A percentile compares a stretch with the other conserved stretches of the same genome.
Evolutionary conservation across 345 rosid species (phyloP).

Genomic region (Arabidopsis thaliana): TAIR10.1 NC_003071.7:7346001-7346500

Average conservation of each 20-base stretch:
- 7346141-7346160: conserved; percentile 76
- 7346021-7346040: conserved; percentile 47
- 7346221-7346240: conserved; percentile 46
- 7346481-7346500: conserved; percentile 16
- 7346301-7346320: conserved; percentile 12
- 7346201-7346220: conserved; percentile 57
- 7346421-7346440: not conserved
- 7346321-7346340: conserved; percentile 20
- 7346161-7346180: conserved; percentile 73
- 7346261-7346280: conserved; percentile 35
- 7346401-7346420: not conserved
- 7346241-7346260: conserved; percentile 40
- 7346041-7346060: conserved; percentile 45
- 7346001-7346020: conserved; percentile 58
- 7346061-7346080: conserved; percentile 53
- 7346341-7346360: not conserved
- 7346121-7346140: conserved; percentile 69
- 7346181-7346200: conserved; percentile 73
- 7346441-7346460: conserved; percentile 25
- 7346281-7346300: conserved; percentile 27
- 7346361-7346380: conserved; percentile 1
- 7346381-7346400: not conserved
- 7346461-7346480: conserved; percentile 2
- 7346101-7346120: conserved; percentile 66
- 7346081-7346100: conserved; percentile 53